Evolutionary conservation across 352 stramenopile species (phyloP), one percentile per base, ranked within the genome.

Genomic region (Phytophthora nicotianae): DNA sequence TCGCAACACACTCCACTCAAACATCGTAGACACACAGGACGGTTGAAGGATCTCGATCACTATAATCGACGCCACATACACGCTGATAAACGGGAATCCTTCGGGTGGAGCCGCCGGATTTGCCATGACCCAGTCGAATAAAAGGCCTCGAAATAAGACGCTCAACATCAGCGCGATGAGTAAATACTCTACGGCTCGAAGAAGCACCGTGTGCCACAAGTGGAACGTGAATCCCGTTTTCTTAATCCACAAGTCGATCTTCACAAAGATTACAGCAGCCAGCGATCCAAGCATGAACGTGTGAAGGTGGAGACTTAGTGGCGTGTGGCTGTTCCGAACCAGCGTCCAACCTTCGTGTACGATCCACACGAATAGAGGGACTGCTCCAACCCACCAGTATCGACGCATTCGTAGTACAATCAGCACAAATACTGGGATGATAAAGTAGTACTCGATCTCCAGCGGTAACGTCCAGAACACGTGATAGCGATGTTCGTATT

Each of bases 381-480:
- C 4, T 19, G 62, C 60, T 1, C 40, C 50, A 9, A 74, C 3
- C 65, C 62, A 81, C 66, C 72, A 81, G 16, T 57, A 42, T 5
- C 50, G 52, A 47, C 65, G 42, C 49, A 75, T 45, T 2, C 45
- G 40, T 1, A 75, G 16, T 19, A 67, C 38, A n/a, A 48, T 48
- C 45, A 79, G 16, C 1, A 74, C 73, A 21, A 82, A 65, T 8
- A 74, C 48, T 6, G 73, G 70, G 20, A 82, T 74, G 9, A 77
- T 20, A 40, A 76, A 82, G 48, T 82, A 79, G 58, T 77, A 79
- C 29, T 41, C 41, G 29, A 82, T 79, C 57, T 82, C 70, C 16
- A 87, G 54, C 0, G 75, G 75, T 17, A 87, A 63, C 16, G 78
- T 76, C 77, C 78, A 87, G 24, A 87, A 75, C 11, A 87, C 68